Evolutionary conservation across 2,329 filamentous ascomycete genomes (phyloP), one percentile per base, ranked within the genome.

Genomic region (Tolypocladium nubicola): DNA sequence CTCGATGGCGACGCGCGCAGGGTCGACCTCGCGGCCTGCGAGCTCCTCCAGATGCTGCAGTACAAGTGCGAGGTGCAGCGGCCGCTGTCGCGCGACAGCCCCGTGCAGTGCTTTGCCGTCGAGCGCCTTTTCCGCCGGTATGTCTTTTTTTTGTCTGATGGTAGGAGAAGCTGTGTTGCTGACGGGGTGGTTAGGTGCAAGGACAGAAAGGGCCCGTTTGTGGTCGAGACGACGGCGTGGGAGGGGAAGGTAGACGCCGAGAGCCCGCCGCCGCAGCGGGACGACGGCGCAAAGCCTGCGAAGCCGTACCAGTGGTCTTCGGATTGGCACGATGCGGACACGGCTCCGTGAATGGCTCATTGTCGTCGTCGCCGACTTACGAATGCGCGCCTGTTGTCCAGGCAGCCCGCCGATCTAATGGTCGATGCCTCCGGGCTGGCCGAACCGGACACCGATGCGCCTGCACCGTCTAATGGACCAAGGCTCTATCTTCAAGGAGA

Each of bases 221-320:
- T 75, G 67, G 79, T 85, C 49, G 84, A 87, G 71, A 87, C 84
- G 30, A 86, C 84, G 14, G 75, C 77, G 49, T 86, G 83, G 83
- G 83, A 86, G 70, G 75, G 69, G 59, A 67, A 66, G 59, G 62
- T 62, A 52, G 61, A 61, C 52, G 53, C 56, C 30, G 53, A 56
- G 39, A 57, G 57, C 40, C 53, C 26, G 16, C 54, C 54, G 21
- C 47, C 62, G 49, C 52, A 62, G 58, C 53, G 54, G 56, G 62
- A 61, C 54, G 58, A 56, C 59, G 56, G 59, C 38, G 54, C 57
- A 53, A 59, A 62, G 41, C 55, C 61, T 8, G 41, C 59, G 50
- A 64, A 62, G 52, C 65, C 67, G 56, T 65, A 63, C 21, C 66
- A 69, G 54, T 71, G 70, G 71, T 69, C 71, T 23, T 68, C 70